Conservation (phyloP, 352 stramenopile species). For the Pythium guiyangense region DNA sequence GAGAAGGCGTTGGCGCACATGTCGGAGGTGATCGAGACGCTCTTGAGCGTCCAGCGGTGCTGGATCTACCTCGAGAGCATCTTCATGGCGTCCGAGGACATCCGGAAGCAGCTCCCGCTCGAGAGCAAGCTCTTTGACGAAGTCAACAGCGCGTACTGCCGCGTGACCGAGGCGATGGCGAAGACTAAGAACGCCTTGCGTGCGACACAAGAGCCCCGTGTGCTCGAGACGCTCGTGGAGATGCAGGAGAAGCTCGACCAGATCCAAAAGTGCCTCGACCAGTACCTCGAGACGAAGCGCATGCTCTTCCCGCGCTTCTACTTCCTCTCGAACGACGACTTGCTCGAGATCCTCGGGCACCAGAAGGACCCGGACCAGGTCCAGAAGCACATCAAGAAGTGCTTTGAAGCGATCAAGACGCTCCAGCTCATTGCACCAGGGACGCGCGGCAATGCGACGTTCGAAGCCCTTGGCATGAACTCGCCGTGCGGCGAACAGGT, state of each 20-base stretch:
- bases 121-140: constrained; percentile 85
- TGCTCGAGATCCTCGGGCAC: constrained; percentile 83
- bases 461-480: constrained; percentile 88
- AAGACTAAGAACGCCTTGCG: constrained; percentile 74
- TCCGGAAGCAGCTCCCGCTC: constrained; percentile 90
- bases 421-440: constrained; percentile 60
- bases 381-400: constrained; percentile 91
- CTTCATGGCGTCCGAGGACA: constrained; percentile 94
- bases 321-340: constrained; percentile 87
- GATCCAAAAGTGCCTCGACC: constrained; percentile 85
- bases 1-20: constrained; percentile 81
- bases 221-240: constrained; percentile 58
- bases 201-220: constrained; percentile 52
- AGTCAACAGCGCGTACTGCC: constrained; percentile 76
- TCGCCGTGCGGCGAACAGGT: constrained; percentile 88
- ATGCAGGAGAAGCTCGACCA: constrained; percentile 88
- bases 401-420: constrained; percentile 89
- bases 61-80: constrained; percentile 96
- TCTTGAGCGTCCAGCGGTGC: constrained; percentile 89
- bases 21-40: constrained; percentile 88
- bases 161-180: constrained; percentile 70
- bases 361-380: constrained; percentile 88
- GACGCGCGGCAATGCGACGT: constrained; percentile 74
- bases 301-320: constrained; percentile 88
- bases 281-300: constrained; percentile 86